Base-by-base conservation (phyloP, 257 asterid genomes). In the Phtheirospermum japonicum region DNA sequence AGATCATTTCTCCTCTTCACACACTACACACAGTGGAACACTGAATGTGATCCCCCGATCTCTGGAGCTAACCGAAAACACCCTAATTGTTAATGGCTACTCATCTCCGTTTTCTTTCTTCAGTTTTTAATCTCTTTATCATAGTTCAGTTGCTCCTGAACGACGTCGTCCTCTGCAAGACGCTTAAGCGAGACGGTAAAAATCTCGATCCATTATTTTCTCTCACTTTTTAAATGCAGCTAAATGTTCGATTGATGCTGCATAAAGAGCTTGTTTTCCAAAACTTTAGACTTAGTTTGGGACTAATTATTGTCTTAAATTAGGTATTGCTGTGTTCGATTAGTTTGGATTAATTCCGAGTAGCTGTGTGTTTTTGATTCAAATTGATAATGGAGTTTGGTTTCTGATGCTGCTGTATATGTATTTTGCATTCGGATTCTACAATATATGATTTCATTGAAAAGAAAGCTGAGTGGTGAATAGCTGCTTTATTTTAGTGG, bases 121-220 rank as follows among this genome's bases (percentile, higher is more conserved):
- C 76, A 39, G 20, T 17, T 10, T 37, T 69, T 42, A 37, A 49
- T 49, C 74, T 77, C 14, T 64, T 73, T n/a, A 3, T 76, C 72
- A 6, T 70, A 9, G 59, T 79, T 10, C 51, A 59, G 0, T 58
- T 82, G 65, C 64, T 86, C 17, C 79, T 72, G 20, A 83, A 70
- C 78, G 79, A 34, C 77, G 80, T 64, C 77, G 97, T 78, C 61
- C 51, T 61, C 54, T 78, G 90, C 83, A 88, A 91, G 82, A 91
- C 97, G 53, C 88, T 83, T 49, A 91, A 91, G 77, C 86, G 98
- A 70, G 98, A 86, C 72, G 95, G 98, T 91, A 70, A 71, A 4
- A 45, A 64, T 56, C 13, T 61, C 51, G 56, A 50, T 65, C 69
- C 60, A 10, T 54, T 39, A n/a, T 13, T 39, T 20, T 63, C 0